Evolutionary conservation across 805 yeast genomes (phyloP), one percentile per base, ranked within the genome.

Genomic region (Grigorovia transvaalensis): DNA sequence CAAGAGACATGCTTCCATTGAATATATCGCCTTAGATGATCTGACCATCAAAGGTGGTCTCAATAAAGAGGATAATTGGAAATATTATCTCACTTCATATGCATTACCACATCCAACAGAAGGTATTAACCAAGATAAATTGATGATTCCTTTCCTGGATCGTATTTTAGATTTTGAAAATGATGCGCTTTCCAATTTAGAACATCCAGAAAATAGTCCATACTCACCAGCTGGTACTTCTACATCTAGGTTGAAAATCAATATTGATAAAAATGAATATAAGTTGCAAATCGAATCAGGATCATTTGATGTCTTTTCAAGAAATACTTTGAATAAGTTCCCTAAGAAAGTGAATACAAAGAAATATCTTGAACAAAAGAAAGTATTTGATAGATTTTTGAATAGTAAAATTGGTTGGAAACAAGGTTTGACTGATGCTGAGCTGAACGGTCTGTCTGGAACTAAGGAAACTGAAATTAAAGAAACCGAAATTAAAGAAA

Each of bases 71-170:
- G 95, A 88, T 57, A 80, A 79, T 61, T 93, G 96, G 85, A 90
- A 88, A 65, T 91, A 93, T 71, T 93, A 93, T 64, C 77, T 93
- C 49, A 91, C 98, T 0, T 86, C 95, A 45, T 93, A 85, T 67
- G 79, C 90, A 45, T 85, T 93, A 86, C 85, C 96, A 2, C 95
- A 88, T 61, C 98, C 99, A 42, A 93, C 99, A 2, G 99, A 93
- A 68, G 98, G 98, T 33, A 85, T 93, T 17, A 82, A 88, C 17
- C 80, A 87, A 18, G 81, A 85, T 45, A 81, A 81, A 57, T 77
- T 93, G 51, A 77, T 78, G 56, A 74, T 88, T 67, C 98, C 98
- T 27, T 85, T 91, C 68, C 71, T 87, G 57, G 84, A 81, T 58
- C 76, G 74, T 50, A 69, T 82, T 46, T 79, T 80, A 46, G 75